Evolutionary conservation across 1,284 basidiomycete species (phyloP), one percentile per base, ranked within the genome.

Genomic region (Amylostereum areolatum): DNA sequence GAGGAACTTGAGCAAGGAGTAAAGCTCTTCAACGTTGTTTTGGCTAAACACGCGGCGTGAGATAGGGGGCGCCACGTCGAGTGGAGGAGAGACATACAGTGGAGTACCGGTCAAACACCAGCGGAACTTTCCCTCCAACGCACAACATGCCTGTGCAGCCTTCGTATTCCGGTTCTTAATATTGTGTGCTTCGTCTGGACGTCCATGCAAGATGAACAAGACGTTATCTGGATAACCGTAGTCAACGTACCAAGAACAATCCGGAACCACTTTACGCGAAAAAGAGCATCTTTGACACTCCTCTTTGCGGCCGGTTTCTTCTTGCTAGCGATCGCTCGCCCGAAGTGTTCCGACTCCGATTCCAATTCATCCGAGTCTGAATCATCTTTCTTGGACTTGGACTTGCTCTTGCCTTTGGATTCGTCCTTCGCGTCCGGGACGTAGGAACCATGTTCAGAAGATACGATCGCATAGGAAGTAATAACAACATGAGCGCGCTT

Each of bases 151-250:
- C 39, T 84, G 74, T 1, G 91, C 85, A 30, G 80, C 78, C 63
- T 93, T 90, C 0, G 95, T 92, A 32, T 78, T 86, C 51, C 83
- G 75, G 61, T 97, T 97, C 77, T 98, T 98, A 73, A 99, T 98
- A 60, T 90, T 94, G 62, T 99, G 96, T 0, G 96, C 96, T 64
- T 99, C 96, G 61, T 97, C 94, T 92, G 50, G 18, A 18, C 18
- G 18, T 18, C 18, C 18, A 18, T 18, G 18, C 18, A 42, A 30
- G 35, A 34, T 27, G 43, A 28, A 7, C 40, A 34, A 43, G 24
- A 44, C 29, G 45, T 12, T 27, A n/a, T 18, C 18, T 18, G 28
- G 12, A 45, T 33, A 34, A 42, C 2, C 46, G 37, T 45, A 34
- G 5, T 35, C 7, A 29, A 62, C 70, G 28, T 53, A 91, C 91